These are phyloP conservation scores for Ligustrum vulgare DNA, from an alignment of 257 asterid species.

Conservation along the genomic window DNA sequence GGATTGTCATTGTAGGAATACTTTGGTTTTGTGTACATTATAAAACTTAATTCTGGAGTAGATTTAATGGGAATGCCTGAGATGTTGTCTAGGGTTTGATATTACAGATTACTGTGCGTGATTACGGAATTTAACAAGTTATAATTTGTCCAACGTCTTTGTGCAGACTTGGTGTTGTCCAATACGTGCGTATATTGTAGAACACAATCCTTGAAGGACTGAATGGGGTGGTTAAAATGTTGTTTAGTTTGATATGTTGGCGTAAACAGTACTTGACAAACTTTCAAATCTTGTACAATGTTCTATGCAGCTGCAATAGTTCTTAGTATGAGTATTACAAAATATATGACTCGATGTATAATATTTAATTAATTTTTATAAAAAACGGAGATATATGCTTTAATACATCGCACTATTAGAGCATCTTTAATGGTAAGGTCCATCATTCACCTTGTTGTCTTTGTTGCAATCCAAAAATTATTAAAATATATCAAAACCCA, in stretches of 20 bases:
- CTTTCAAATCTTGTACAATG: background rate
- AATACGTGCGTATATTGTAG: background rate
- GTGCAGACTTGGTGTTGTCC: background rate
- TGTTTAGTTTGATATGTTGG: background rate
- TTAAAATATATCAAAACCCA: too few relatives aligned
- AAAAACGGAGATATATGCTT: background rate
- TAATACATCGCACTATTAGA: background rate
- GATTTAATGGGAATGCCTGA: background rate
- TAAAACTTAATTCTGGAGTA: too few relatives aligned
- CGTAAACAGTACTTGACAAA: too few relatives aligned
- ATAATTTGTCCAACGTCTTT: background rate
- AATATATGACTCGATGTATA: too few relatives aligned
- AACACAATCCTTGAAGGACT: too few relatives aligned
- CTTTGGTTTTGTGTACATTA: too few relatives aligned
- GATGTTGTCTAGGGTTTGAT: background rate
- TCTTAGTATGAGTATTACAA: too few relatives aligned
- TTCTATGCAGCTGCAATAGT: background rate
- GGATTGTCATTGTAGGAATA: background rate
- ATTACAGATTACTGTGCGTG: background rate
- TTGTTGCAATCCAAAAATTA: too few relatives aligned
- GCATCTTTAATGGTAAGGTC: too few relatives aligned
- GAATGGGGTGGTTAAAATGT: background rate
- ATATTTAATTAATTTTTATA: too few relatives aligned
- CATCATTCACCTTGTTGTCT: too few relatives aligned
- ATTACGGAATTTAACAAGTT: background rate